Evolutionary conservation across 2,329 filamentous ascomycete genomes (phyloP).

Genomic region (Westerdykella ornata): DNA sequence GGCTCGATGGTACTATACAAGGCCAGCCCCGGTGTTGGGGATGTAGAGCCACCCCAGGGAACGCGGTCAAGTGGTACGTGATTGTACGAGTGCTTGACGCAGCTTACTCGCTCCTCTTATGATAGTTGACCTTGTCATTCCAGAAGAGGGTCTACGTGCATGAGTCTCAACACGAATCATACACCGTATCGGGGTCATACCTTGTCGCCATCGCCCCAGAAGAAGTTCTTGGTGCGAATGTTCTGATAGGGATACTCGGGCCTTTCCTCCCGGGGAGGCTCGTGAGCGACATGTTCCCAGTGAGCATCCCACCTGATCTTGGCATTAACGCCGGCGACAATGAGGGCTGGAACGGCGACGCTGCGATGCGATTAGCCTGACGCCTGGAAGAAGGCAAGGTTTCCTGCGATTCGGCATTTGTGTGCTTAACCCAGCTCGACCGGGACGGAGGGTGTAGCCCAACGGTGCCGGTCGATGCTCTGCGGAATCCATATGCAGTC

Average conservation of each 20-base stretch:
- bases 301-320: conserved; percentile 91
- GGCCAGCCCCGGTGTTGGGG: not conserved
- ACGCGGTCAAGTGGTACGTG: not conserved
- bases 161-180: conserved; percentile 2
- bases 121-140: conserved; percentile 93
- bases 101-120: conserved; percentile 70
- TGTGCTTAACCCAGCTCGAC: too few species aligned
- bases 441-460: too few species aligned
- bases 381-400: too few species aligned
- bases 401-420: too few species aligned
- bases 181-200: conserved; percentile 39
- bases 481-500: too few species aligned
- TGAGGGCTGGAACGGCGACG: conserved; percentile 65
- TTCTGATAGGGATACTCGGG: conserved; percentile 96
- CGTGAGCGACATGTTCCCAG: conserved; percentile 90
- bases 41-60: not conserved
- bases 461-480: too few species aligned
- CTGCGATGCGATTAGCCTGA: conserved; percentile 41
- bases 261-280: conserved; percentile 82
- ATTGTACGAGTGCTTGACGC: conserved; percentile 2
- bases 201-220: conserved; percentile 95
- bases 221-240: conserved; percentile 92
- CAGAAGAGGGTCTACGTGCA: conserved; percentile 54
- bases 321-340: conserved; percentile 70
- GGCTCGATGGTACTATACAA: not conserved